phyloP scores from a whole-genome alignment of 345 rosid genomes.

The Gynandropsis gynandra region DNA sequence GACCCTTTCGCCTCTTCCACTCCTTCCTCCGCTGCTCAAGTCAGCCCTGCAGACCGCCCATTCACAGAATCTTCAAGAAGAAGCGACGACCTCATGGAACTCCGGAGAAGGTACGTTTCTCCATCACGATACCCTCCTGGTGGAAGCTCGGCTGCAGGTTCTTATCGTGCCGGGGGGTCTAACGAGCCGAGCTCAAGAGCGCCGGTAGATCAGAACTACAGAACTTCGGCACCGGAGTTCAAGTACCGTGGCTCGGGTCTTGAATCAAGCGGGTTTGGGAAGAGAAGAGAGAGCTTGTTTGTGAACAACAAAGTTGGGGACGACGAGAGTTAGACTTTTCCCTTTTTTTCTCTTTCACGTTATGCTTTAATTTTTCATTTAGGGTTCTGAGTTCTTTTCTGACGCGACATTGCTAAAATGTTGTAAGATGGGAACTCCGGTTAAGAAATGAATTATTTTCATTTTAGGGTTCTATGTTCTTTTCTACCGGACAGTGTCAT shows the following conservation, averaged over 20 bases:
- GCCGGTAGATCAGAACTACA: conserved; percentile 44
- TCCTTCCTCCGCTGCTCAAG: conserved; percentile 38
- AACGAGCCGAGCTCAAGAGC: conserved; percentile 48
- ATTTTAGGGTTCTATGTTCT: too few relatives aligned
- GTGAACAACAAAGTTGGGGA: conserved; percentile 53
- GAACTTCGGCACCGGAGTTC: conserved; percentile 47
- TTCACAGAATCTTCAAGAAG: conserved; percentile 57
- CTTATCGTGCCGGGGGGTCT: conserved; percentile 50
- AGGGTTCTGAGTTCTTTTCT: too few relatives aligned
- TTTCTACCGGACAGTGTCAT: too few relatives aligned
- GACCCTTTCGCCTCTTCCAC: conserved; percentile 66
- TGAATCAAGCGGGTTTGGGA: conserved; percentile 57
- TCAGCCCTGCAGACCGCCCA: conserved; percentile 44
- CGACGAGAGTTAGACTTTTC: conserved; percentile 34
- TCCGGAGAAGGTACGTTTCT: conserved; percentile 62
- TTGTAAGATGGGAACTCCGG: too few relatives aligned
- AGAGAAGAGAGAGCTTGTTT: conserved; percentile 55
- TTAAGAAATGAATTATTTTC: too few relatives aligned
- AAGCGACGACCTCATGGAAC: conserved; percentile 49
- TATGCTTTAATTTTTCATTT: too few relatives aligned
- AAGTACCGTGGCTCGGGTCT: conserved; percentile 47
- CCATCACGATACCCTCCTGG: conserved; percentile 56
- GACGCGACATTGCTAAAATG: too few relatives aligned
- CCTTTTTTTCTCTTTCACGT: neutral
- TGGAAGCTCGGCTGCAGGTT: conserved; percentile 39